Percentiles rank a stretch among this genome's conserved stretches.
Conservation (phyloP, 176 grass and related monocot genomes). For the Triticum urartu region DNA sequence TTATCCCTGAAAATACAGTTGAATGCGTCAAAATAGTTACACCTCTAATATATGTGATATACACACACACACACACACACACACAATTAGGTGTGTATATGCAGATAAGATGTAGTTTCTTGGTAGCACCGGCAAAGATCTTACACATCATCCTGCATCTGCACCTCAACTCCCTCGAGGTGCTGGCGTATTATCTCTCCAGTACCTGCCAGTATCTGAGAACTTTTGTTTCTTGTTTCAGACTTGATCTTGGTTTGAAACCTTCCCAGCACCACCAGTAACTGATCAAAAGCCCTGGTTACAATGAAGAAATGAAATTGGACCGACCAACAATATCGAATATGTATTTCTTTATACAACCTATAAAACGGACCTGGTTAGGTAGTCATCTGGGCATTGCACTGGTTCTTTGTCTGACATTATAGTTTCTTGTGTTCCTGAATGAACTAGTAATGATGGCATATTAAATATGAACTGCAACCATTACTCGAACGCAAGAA, state of each 20-base stretch:
- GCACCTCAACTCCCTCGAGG: slow-evolving; percentile 62
- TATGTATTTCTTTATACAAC: slow-evolving; percentile 23
- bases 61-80: neutral
- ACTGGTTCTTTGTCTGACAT: slow-evolving; percentile 50
- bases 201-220: slow-evolving; percentile 68
- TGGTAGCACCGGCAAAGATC: slow-evolving; percentile 32
- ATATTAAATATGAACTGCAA: slow-evolving; percentile 13
- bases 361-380: slow-evolving; percentile 52
- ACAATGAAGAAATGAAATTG: slow-evolving; percentile 27
- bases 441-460: slow-evolving; percentile 16
- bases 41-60: slow-evolving; percentile 25
- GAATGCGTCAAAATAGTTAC: slow-evolving; percentile 18
- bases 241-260: slow-evolving; percentile 82
- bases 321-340: neutral
- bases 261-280: slow-evolving; percentile 62
- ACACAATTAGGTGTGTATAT: slow-evolving; percentile 4
- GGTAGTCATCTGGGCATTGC: slow-evolving; percentile 60
- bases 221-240: slow-evolving; percentile 63
- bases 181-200: slow-evolving; percentile 64
- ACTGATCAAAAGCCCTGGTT: slow-evolving; percentile 70
- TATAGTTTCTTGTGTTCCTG: slow-evolving; percentile 62
- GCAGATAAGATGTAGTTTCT: slow-evolving; percentile 5
- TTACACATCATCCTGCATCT: slow-evolving; percentile 88
- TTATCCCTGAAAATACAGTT: slow-evolving; percentile 62
- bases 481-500: neutral